Conservation (phyloP, 441 rosid species). For the Iberis amara region DNA sequence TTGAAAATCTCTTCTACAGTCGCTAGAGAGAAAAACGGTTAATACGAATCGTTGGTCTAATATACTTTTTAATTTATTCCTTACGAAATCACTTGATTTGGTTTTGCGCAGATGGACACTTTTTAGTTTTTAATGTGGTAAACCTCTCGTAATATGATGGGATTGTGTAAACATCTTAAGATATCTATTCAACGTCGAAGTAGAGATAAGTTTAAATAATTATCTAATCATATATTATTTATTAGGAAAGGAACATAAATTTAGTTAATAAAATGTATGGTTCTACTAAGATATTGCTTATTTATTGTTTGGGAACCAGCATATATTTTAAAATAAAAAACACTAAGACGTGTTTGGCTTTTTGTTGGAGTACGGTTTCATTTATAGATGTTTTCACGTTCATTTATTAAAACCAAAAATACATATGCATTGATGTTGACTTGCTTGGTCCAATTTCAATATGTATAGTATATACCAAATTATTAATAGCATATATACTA, state of each 20-base stretch:
- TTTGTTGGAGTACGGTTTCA: conserved; percentile 14
- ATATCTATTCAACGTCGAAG: not conserved
- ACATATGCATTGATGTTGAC: conserved; percentile 19
- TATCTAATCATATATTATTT: not conserved
- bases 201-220: conserved; percentile 19
- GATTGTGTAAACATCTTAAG: not conserved
- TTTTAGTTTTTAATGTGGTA: too few species aligned
- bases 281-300: conserved; percentile 19
- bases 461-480: conserved; percentile 13
- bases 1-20: too few species aligned
- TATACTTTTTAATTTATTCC: too few species aligned
- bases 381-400: conserved; percentile 12
- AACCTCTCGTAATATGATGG: too few species aligned
- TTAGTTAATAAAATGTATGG: conserved; percentile 14
- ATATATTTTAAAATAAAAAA: not conserved
- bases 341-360: conserved; percentile 29
- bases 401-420: not conserved
- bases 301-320: conserved; percentile 20
- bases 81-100: too few species aligned
- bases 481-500: not conserved
- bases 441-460: conserved; percentile 20
- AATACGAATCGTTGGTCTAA: too few species aligned
- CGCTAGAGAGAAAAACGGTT: too few species aligned
- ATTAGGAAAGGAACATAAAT: conserved; percentile 17
- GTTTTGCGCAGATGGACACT: too few species aligned